Percentiles rank a stretch among this genome's conserved stretches.
Evolutionary conservation across 2,329 filamentous ascomycete genomes (phyloP).

Genomic region (Trichoderma atrobrunneum): DNA sequence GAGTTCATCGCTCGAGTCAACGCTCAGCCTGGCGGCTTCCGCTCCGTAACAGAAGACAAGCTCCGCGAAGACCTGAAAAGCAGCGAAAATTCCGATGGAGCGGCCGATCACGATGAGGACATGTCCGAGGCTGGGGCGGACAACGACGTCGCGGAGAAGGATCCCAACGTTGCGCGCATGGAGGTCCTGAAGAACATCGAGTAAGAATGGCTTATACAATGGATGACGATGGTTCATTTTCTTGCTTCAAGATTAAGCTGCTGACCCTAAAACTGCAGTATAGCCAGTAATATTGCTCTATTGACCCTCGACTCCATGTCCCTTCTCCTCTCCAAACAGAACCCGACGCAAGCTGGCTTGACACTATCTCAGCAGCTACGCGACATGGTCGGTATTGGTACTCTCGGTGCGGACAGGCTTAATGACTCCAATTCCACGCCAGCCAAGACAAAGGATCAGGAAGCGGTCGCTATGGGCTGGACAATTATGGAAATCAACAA

Average conservation of each 20-base stretch:
- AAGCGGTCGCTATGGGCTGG: constrained; percentile 64
- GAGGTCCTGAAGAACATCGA: constrained; percentile 59
- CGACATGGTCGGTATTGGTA: constrained; percentile 69
- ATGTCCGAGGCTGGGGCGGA: constrained; percentile 48
- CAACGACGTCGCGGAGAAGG: constrained; percentile 44
- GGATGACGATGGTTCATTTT: background rate
- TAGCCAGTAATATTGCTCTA: constrained; percentile 55
- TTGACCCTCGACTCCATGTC: constrained; percentile 80
- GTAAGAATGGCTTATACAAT: constrained; percentile 35
- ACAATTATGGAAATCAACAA: constrained; percentile 73
- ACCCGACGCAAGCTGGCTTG: constrained; percentile 64
- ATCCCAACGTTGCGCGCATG: constrained; percentile 50
- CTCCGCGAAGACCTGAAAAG: constrained; percentile 65
- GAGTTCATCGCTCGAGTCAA: constrained; percentile 79
- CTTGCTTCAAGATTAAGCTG: background rate
- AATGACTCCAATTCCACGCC: constrained; percentile 58
- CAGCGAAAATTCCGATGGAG: constrained; percentile 42
- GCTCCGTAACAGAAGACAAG: constrained; percentile 70
- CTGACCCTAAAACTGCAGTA: constrained; percentile 24
- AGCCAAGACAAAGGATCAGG: constrained; percentile 54
- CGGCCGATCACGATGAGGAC: constrained; percentile 44
- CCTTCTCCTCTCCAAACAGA: constrained; percentile 76
- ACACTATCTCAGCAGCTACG: constrained; percentile 71
- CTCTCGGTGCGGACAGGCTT: constrained; percentile 66
- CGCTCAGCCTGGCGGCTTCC: constrained; percentile 74